Evolutionary conservation across 108 stramenopile genomes (phyloP), one percentile per base, ranked within the genome.

Genomic region (Ochromonas danica): DNA sequence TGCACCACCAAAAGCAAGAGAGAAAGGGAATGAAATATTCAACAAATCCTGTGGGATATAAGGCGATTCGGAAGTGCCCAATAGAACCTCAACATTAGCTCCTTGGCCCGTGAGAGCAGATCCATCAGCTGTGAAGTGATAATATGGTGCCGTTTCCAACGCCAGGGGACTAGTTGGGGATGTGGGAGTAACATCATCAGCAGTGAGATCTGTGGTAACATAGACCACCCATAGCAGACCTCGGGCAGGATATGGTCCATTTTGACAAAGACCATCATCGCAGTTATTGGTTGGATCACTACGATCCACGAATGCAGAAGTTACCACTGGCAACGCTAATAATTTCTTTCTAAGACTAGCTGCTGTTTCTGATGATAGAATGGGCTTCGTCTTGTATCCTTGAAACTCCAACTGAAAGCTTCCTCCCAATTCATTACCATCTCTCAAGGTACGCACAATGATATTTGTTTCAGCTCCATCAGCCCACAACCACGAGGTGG

Each of bases 341-440:
- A 84, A 39, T 17, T 62, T 57, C 30, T 61, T 67, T 27, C 41
- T 40, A 38, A 85, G 43, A 1, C 38, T 41, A 0, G 3, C 79
- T 36, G 82, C 86, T 0, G 86, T 61, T 22, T 65, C 85, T 3
- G 31, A 43, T 30, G 39, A 39, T n/a, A 62, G 17, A 22, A 86
- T 42, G 0, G 35, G 41, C 36, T 35, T 31, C 0, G 91, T 89
- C 39, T 62, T 60, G 30, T 70, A 78, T 0, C 88, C 90, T 10
- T 84, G 62, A 70, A 91, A 92, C 17, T 31, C 70, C 61, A 93
- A 85, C 40, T 86, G 38, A 81, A 92, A 93, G 0, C 31, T 51
- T 1, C 92, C 92, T 62, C 89, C 90, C 30, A 92, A 81, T 0
- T 79, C 42, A 80, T 91, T 93, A 14, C 91, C 91, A 35, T 90